Percentiles rank a stretch among this genome's conserved stretches.
Evolutionary conservation across 768 basidiomycete species (phyloP).

Genomic region (Phylloporus rhodoxanthus): DNA sequence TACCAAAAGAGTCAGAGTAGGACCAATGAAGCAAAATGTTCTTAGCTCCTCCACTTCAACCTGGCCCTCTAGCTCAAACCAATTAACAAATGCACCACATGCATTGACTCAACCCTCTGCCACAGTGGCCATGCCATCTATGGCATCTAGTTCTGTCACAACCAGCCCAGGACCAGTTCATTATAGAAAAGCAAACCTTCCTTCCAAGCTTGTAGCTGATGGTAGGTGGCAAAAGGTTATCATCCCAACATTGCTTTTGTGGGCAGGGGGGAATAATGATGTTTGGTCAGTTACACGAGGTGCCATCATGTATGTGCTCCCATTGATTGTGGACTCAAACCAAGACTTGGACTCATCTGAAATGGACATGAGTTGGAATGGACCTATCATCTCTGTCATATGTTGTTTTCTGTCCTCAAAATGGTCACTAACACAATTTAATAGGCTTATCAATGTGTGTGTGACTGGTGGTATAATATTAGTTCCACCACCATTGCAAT

Average conservation of each 20-base stretch:
- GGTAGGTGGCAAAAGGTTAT: slow-evolving; percentile 1
- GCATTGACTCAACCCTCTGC: too few relatives aligned
- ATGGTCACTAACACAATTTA: too few relatives aligned
- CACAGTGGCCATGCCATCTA: too few relatives aligned
- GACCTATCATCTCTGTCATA: background rate
- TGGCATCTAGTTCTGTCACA: too few relatives aligned
- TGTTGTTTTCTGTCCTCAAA: background rate
- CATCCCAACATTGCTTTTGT: background rate
- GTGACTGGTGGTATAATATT: slow-evolving; percentile 3
- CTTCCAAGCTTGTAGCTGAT: background rate
- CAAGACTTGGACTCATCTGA: background rate
- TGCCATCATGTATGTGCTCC: background rate
- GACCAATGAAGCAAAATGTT: background rate
- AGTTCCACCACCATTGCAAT: slow-evolving; percentile 1
- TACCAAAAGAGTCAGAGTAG: background rate
- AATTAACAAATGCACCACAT: background rate
- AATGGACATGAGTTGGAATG: background rate
- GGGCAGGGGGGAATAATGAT: background rate
- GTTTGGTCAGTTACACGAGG: background rate
- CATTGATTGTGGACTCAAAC: background rate
- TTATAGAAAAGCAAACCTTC: background rate
- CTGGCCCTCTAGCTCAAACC: background rate
- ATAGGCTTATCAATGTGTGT: slow-evolving; percentile 4
- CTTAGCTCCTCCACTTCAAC: background rate
- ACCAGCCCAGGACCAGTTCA: background rate